Conservation (phyloP, 2,329 filamentous ascomycete genomes). For the Monilinia laxa region DNA sequence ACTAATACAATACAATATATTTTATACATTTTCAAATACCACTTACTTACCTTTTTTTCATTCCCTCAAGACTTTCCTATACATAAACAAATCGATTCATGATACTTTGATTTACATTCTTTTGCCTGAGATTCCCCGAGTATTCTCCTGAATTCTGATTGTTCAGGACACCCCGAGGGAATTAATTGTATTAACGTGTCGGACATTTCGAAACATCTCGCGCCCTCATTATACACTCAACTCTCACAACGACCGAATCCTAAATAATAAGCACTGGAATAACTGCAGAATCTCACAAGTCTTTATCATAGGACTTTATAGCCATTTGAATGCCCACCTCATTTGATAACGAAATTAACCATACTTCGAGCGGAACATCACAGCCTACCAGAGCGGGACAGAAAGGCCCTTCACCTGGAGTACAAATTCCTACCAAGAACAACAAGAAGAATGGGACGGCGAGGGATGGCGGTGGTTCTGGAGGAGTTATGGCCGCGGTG, state of each 20-base stretch:
- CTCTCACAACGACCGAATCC: conserved; percentile 20
- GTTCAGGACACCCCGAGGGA: conserved; percentile 34
- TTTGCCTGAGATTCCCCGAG: conserved; percentile 27
- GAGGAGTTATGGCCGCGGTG: conserved; percentile 38
- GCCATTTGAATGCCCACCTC: conserved; percentile 43
- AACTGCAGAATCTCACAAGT: conserved; percentile 1
- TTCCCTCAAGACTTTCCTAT: neutral
- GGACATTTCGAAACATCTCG: conserved; percentile 16
- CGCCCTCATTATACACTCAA: conserved; percentile 22
- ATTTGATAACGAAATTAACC: conserved; percentile 39
- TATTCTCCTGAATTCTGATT: conserved; percentile 33
- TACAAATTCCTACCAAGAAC: conserved; percentile 37
- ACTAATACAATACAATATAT: conserved; percentile 11
- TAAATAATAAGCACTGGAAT: conserved; percentile 18
- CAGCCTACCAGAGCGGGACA: conserved; percentile 33
- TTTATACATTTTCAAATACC: neutral
- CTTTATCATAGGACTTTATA: conserved; percentile 5
- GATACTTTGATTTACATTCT: neutral
- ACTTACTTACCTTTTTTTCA: neutral
- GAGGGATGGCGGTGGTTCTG: conserved; percentile 35
- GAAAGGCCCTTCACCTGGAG: conserved; percentile 33
- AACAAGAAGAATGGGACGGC: conserved; percentile 41
- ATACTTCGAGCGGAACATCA: conserved; percentile 29
- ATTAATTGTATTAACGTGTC: conserved; percentile 21
- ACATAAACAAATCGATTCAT: neutral